Conservation (phyloP, 768 basidiomycete species). For the Leucocoprinus birnbaumii region DNA sequence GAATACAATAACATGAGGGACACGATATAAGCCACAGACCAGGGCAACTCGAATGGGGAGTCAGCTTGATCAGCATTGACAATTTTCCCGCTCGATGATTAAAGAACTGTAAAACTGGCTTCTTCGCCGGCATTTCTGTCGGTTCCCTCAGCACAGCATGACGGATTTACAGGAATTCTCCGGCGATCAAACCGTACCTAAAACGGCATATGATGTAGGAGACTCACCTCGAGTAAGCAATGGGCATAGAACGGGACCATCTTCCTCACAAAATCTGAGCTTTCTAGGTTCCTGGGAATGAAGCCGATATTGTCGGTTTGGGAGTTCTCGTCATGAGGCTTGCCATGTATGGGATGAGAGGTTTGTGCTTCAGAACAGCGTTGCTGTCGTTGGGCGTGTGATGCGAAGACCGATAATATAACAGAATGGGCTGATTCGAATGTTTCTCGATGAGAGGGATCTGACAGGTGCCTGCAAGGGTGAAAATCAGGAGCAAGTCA, state of each 20-base stretch:
- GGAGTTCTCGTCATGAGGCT: not conserved
- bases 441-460: conserved; percentile 63
- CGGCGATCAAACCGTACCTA: not conserved
- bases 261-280: conserved; percentile 40
- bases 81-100: too few species aligned
- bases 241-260: conserved; percentile 74
- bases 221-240: conserved; percentile 66
- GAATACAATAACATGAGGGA: not conserved
- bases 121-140: not conserved
- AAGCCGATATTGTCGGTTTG: not conserved
- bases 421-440: conserved; percentile 89
- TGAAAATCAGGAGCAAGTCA: conserved; percentile 1
- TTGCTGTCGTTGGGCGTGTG: conserved; percentile 43
- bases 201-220: conserved; percentile 4
- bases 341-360: not conserved
- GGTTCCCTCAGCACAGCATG: conserved; percentile 4
- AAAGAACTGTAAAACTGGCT: too few species aligned
- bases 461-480: conserved; percentile 55
- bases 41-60: not conserved
- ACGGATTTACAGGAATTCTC: conserved; percentile 6
- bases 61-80: too few species aligned
- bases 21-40: too few species aligned
- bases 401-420: conserved; percentile 69
- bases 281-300: conserved; percentile 5
- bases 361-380: conserved; percentile 8